Evolutionary conservation across 176 grass and related monocot genomes (phyloP).

Genomic region (Aegilops umbellulata): DNA sequence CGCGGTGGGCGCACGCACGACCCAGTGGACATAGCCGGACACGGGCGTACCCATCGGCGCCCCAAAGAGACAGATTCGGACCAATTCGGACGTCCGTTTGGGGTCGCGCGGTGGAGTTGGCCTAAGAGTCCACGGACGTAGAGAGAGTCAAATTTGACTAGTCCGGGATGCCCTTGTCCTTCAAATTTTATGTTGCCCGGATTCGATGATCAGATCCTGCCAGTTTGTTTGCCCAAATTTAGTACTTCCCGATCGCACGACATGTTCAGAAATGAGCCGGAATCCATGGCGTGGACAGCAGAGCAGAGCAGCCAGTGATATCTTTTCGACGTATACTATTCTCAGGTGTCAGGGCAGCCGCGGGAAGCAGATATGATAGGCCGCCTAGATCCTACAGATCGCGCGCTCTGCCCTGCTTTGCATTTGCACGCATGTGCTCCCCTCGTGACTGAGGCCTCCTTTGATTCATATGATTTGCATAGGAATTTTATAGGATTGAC

Average conservation of each 20-base stretch:
- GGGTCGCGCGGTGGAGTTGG: too few species aligned
- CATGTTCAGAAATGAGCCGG: not conserved
- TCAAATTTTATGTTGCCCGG: too few species aligned
- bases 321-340: not conserved
- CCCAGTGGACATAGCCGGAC: too few species aligned
- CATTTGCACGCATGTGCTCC: slow-evolving; percentile 22
- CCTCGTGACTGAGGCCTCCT: not conserved
- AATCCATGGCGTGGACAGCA: not conserved
- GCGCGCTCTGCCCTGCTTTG: not conserved
- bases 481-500: too few species aligned
- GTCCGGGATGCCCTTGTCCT: too few species aligned
- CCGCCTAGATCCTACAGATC: slow-evolving; percentile 10
- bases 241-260: not conserved
- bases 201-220: not conserved
- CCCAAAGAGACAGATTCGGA: too few species aligned
- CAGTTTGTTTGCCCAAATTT: not conserved
- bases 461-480: too few species aligned
- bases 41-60: too few species aligned
- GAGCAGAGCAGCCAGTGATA: not conserved
- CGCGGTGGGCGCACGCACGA: too few species aligned
- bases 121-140: too few species aligned
- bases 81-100: too few species aligned
- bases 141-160: too few species aligned
- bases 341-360: slow-evolving; percentile 25
- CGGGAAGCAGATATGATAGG: slow-evolving; percentile 28